phyloP scores from a whole-genome alignment of 2,329 filamentous ascomycete species.

The Fusarium sp. region DNA sequence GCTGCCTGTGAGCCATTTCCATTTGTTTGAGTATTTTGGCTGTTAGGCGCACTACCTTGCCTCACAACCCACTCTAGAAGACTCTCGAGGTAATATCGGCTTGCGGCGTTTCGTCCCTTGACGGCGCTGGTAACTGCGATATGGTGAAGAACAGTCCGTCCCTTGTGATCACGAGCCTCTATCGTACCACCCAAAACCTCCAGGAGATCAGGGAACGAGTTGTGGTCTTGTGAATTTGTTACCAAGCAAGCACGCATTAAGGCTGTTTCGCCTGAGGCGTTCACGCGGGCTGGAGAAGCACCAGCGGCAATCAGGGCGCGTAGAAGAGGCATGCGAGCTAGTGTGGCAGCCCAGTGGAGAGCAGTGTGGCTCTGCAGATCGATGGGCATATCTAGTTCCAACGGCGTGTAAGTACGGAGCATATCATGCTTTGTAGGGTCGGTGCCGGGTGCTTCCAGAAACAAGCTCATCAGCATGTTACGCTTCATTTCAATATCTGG shows the following conservation, averaged over 20 bases:
- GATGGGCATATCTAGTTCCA: slow-evolving; percentile 92
- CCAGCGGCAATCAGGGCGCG: slow-evolving; percentile 85
- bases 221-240: slow-evolving; percentile 93
- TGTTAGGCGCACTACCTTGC: slow-evolving; percentile 76
- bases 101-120: slow-evolving; percentile 90
- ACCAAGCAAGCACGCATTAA: slow-evolving; percentile 93
- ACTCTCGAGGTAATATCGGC: slow-evolving; percentile 95
- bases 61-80: slow-evolving; percentile 94
- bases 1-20: slow-evolving; percentile 55
- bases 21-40: slow-evolving; percentile 57
- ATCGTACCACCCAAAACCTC: slow-evolving; percentile 92
- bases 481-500: slow-evolving; percentile 83
- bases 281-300: slow-evolving; percentile 88
- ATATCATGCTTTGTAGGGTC: slow-evolving; percentile 82
- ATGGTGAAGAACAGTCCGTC: slow-evolving; percentile 92
- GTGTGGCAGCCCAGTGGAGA: slow-evolving; percentile 94
- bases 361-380: slow-evolving; percentile 91
- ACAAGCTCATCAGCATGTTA: slow-evolving; percentile 83
- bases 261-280: slow-evolving; percentile 90
- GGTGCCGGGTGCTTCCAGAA: slow-evolving; percentile 78
- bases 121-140: slow-evolving; percentile 97
- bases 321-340: slow-evolving; percentile 86
- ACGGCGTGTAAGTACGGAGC: slow-evolving; percentile 78
- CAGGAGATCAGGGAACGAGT: slow-evolving; percentile 89
- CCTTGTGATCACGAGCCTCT: slow-evolving; percentile 88